Base-by-base conservation (phyloP, 306 rosid genomes). In the Lupinus albus region DNA sequence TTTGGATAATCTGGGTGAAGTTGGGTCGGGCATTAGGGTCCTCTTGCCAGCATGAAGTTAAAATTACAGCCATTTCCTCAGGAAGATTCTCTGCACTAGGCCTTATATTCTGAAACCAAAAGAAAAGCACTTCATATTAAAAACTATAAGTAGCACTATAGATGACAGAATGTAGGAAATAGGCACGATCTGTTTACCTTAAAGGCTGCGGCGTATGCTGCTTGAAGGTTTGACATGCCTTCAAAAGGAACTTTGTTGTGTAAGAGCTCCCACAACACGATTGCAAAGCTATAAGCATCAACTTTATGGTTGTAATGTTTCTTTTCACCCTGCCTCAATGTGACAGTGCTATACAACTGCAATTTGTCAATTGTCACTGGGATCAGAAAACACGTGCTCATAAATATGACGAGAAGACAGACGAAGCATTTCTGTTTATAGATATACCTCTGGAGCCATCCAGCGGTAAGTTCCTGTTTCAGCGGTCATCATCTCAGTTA, bases 391-490 rank as follows among this genome's bases (percentile, higher is more conserved):
- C 28, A 49, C 30, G 2, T 25, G 30, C 4, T 25, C 30, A 25
- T 51, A 64, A 38, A 72, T 61, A 60, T 32, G 30, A 25, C 30
- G 65, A 66, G 3, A 8, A 13, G 44, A 63, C 15, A 64, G 11
- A 73, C 33, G 60, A 53, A 60, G 69, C 58, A 47, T 36, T 65
- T 41, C 12, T 28, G 67, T 74, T 77, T 95, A 41, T 25, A 0
- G 30, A 3, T 25, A 25, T 25, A 25, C 30, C 30, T 25, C 30
- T 25, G 30, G 30, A 25, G 96, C 98, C 98, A 92, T 89, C 98
- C 98, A 92, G 63, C 96, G 96, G 81, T 92, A 92, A 0, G 95
- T 92, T 50, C 98, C 96, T 1, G 96, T 92, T 83, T 92, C 98
- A 6, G 96, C 98, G 0, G 98, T 89, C 98, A 92, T 92, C 93